Evolutionary conservation across 2,329 filamentous ascomycete species (phyloP).

Genomic region (Didymella segeticola): DNA sequence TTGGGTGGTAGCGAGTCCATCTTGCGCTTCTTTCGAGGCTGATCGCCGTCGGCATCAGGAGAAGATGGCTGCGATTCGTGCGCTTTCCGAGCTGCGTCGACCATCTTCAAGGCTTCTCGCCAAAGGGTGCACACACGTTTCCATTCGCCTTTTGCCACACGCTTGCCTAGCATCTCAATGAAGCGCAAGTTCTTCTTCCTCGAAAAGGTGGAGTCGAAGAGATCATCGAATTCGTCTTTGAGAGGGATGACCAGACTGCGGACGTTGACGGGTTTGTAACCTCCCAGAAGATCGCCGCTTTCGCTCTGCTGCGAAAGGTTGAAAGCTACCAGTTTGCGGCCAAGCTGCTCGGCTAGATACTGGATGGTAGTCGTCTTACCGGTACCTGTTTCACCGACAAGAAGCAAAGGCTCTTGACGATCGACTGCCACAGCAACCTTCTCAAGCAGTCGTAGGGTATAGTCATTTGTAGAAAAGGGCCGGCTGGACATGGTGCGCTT

Average conservation of each 20-base stretch:
- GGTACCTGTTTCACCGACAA: conserved; percentile 98
- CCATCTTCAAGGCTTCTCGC: conserved; percentile 89
- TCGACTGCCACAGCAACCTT: conserved; percentile 84
- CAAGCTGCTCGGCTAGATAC: conserved; percentile 82
- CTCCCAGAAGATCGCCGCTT: conserved; percentile 91
- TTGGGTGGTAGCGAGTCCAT: conserved; percentile 59
- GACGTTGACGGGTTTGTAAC: conserved; percentile 94
- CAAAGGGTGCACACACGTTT: conserved; percentile 82
- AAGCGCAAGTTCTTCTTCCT: conserved; percentile 83
- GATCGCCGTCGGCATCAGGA: conserved; percentile 58
- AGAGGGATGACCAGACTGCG: conserved; percentile 86
- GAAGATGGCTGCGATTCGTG: conserved; percentile 52
- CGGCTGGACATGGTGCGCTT: conserved; percentile 48
- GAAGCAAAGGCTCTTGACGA: conserved; percentile 83
- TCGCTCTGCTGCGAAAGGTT: conserved; percentile 99
- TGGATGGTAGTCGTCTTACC: conserved; percentile 98
- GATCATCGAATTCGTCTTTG: conserved; percentile 90
- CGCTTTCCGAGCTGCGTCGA: conserved; percentile 59
- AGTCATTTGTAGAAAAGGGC: conserved; percentile 88
- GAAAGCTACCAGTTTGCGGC: conserved; percentile 87
- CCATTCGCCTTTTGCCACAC: conserved; percentile 84
- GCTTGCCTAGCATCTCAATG: conserved; percentile 79
- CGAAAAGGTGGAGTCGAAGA: conserved; percentile 89
- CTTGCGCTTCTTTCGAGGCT: conserved; percentile 75
- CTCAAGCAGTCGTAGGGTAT: conserved; percentile 84